Evolutionary conservation across 2,329 filamentous ascomycete genomes (phyloP), one percentile per base, ranked within the genome.

Genomic region (Rugonectria rugulosa): DNA sequence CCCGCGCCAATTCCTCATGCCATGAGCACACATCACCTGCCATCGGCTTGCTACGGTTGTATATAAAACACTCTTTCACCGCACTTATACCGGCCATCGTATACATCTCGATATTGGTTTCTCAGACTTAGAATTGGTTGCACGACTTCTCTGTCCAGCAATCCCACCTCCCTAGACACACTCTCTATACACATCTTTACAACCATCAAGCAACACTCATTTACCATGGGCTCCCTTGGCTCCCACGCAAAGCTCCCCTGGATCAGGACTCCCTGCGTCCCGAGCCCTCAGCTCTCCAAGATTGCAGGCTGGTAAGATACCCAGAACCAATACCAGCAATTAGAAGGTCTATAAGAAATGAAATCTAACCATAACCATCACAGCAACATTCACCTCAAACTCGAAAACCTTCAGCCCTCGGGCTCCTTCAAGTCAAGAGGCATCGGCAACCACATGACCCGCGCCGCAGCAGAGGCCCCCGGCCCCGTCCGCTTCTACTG

Each of bases 371-470:
- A 24, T 17, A 11, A 37, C 32, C 11, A 8, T 20, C 32, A 5
- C 34, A 82, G 90, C 78, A 88, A 89, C 76, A 85, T 96, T 72
- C 91, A 90, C 73, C 86, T 96, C 68, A 96, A 96, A 73, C 84
- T 95, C 59, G 91, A 96, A 67, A 91, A 90, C 70, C 83, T 92
- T 50, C 92, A 96, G 69, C 92, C 91, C 5, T 89, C 88, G 19
- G 90, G 90, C 60, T 93, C 90, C 32, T 96, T 96, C 85, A 95
- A 96, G 73, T 93, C 90, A 41, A 83, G 86, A 62, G 90, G 89
- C 24, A 85, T 94, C 58, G 90, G 90, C 44, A 84, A 90, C 72
- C 82, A 90, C 70, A 87, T 92, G 69, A 75, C 77, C 53, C 68
- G 68, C 47, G 72, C 74, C 52, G 68, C 73, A 61, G 65, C 76